Conservation (phyloP, 495 filamentous ascomycete species). For the Penicillium longicatenatum region DNA sequence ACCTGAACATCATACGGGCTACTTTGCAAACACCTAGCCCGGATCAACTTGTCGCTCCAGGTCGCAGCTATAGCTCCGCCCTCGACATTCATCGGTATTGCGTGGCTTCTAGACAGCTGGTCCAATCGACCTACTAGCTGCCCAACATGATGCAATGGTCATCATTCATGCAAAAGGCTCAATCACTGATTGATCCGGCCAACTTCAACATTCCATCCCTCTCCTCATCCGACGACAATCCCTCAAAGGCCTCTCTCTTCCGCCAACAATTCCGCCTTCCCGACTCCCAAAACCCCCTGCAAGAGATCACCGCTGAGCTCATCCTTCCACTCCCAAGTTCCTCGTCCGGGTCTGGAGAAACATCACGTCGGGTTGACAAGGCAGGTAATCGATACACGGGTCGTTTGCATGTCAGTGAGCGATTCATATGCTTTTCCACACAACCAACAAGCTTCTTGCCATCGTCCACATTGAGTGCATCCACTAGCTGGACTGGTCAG, state of each 20-base stretch:
- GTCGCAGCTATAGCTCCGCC: slow-evolving; percentile 33
- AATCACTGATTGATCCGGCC: slow-evolving; percentile 87
- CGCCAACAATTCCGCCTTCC: slow-evolving; percentile 96
- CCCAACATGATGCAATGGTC: slow-evolving; percentile 73
- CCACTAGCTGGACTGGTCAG: slow-evolving; percentile 80
- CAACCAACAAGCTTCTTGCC: slow-evolving; percentile 84
- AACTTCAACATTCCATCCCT: slow-evolving; percentile 63
- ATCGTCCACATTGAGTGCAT: slow-evolving; percentile 71
- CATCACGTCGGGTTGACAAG: slow-evolving; percentile 58
- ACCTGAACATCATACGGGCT: slow-evolving; percentile 27
- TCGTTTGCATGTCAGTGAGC: slow-evolving; percentile 89
- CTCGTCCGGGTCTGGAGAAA: slow-evolving; percentile 57
- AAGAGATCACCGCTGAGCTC: slow-evolving; percentile 95
- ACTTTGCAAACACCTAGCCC: slow-evolving; percentile 24
- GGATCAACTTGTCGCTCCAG: slow-evolving; percentile 20
- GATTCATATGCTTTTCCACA: slow-evolving; percentile 93
- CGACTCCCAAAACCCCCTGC: slow-evolving; percentile 83
- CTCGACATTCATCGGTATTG: slow-evolving; percentile 28
- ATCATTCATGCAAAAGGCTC: slow-evolving; percentile 90
- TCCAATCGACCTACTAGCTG: not conserved
- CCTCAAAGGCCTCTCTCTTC: slow-evolving; percentile 90
- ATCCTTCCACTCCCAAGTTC: slow-evolving; percentile 68
- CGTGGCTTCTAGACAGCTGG: slow-evolving; percentile 8
- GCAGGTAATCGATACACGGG: slow-evolving; percentile 86
- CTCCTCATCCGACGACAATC: slow-evolving; percentile 69